These are phyloP conservation scores for Cystobasidium sp. DNA, from an alignment of 1,284 basidiomycete species.

Conservation along the genomic window DNA sequence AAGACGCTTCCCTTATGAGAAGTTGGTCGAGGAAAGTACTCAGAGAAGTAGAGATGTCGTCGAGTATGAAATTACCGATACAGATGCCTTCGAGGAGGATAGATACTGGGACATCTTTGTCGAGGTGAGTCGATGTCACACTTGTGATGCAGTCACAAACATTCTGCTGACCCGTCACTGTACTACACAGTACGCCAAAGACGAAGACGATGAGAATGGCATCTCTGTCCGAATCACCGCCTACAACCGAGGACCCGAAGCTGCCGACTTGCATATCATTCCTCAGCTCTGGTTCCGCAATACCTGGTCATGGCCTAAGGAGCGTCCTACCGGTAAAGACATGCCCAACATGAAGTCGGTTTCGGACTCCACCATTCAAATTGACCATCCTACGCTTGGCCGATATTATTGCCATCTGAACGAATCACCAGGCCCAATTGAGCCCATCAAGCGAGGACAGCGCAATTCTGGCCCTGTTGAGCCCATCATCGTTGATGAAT, in stretches of 20 bases:
- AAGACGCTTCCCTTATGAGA: constrained; percentile 86
- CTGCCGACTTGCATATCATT: constrained; percentile 91
- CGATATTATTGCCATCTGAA: constrained; percentile 78
- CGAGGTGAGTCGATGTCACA: constrained; percentile 66
- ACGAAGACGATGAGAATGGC: constrained; percentile 85
- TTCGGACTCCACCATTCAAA: constrained; percentile 65
- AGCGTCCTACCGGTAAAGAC: constrained; percentile 71
- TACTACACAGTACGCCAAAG: constrained; percentile 83
- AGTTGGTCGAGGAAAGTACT: constrained; percentile 82
- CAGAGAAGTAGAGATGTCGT: constrained; percentile 80
- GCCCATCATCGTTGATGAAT: constrained; percentile 61
- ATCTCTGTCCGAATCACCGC: constrained; percentile 91
- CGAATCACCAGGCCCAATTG: constrained; percentile 86
- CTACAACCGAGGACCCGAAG: constrained; percentile 95
- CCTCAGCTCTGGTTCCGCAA: constrained; percentile 97
- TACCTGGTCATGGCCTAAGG: constrained; percentile 92
- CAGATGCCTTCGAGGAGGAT: constrained; percentile 87
- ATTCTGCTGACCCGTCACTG: background rate
- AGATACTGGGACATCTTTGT: constrained; percentile 98
- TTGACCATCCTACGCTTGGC: constrained; percentile 68
- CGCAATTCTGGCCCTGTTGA: constrained; percentile 68
- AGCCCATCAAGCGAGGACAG: constrained; percentile 65
- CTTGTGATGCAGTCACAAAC: too few relatives aligned
- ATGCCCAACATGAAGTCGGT: constrained; percentile 66
- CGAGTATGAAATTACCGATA: constrained; percentile 93